Percentiles rank a stretch among this genome's conserved stretches.
Conservation (phyloP, 768 basidiomycete genomes). For the Suillus discolor region DNA sequence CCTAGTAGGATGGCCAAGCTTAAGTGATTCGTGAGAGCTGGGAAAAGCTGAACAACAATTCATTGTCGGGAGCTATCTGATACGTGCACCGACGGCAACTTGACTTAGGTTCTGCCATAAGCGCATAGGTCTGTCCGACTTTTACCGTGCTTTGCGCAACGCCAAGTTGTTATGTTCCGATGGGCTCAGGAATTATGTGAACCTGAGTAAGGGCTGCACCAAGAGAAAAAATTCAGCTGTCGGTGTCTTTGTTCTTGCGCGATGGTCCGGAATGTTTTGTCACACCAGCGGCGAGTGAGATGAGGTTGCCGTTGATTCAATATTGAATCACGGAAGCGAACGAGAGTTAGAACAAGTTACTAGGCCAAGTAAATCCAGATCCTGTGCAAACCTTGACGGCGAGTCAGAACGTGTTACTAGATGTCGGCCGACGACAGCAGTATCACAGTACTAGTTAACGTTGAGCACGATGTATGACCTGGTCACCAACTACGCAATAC, state of each 20-base stretch:
- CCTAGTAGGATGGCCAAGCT: background rate
- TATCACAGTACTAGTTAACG: background rate
- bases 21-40: background rate
- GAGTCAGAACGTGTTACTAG: background rate
- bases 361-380: background rate
- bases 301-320: background rate
- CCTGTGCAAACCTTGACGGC: constrained; percentile 6
- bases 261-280: background rate
- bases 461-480: background rate
- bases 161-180: background rate
- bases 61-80: background rate
- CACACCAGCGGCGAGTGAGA: background rate
- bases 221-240: background rate
- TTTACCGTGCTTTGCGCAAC: background rate
- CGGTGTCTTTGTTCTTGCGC: background rate
- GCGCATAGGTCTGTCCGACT: background rate
- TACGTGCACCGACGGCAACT: background rate
- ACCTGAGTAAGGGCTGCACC: constrained; percentile 2
- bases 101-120: background rate
- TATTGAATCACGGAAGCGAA: constrained; percentile 3
- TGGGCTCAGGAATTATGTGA: background rate
- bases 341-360: background rate
- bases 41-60: background rate
- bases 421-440: background rate
- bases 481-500: background rate